These are phyloP conservation scores for Zygosaccharomyces kombuchaensis DNA, from an alignment of 805 yeast species.

Conservation along the genomic window DNA sequence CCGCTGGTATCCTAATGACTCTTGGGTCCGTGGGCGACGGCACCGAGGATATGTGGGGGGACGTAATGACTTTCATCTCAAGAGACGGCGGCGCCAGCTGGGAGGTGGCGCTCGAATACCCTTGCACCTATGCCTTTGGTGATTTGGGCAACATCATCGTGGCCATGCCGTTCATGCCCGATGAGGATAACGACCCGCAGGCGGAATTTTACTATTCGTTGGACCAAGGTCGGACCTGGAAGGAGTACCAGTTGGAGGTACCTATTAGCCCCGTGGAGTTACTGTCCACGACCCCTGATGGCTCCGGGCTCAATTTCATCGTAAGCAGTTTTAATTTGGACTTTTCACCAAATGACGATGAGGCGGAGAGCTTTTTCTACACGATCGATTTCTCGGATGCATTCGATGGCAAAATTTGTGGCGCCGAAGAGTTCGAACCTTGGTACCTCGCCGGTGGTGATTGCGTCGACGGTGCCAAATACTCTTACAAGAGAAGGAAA, in stretches of 20 bases:
- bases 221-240: constrained; percentile 74
- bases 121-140: constrained; percentile 58
- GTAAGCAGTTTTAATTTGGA: constrained; percentile 39
- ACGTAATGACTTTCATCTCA: constrained; percentile 53
- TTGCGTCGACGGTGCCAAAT: constrained; percentile 69
- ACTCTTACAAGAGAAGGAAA: constrained; percentile 60
- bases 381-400: constrained; percentile 55
- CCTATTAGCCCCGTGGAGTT: constrained; percentile 41
- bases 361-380: constrained; percentile 20
- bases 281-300: constrained; percentile 58
- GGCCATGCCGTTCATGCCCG: constrained; percentile 47
- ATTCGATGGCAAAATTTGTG: constrained; percentile 43
- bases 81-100: constrained; percentile 77
- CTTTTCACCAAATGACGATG: neutral
- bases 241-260: constrained; percentile 43
- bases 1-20: constrained; percentile 45
- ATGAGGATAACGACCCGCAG: constrained; percentile 34
- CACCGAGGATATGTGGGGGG: neutral
- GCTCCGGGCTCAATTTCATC: constrained; percentile 58
- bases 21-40: constrained; percentile 22
- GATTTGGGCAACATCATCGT: constrained; percentile 73
- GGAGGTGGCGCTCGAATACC: constrained; percentile 50
- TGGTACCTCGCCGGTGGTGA: constrained; percentile 40
- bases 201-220: constrained; percentile 49
- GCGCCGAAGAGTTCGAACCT: constrained; percentile 55